Base-by-base conservation (phyloP, 2,329 filamentous ascomycete species). In the Diaporthe helianthi region DNA sequence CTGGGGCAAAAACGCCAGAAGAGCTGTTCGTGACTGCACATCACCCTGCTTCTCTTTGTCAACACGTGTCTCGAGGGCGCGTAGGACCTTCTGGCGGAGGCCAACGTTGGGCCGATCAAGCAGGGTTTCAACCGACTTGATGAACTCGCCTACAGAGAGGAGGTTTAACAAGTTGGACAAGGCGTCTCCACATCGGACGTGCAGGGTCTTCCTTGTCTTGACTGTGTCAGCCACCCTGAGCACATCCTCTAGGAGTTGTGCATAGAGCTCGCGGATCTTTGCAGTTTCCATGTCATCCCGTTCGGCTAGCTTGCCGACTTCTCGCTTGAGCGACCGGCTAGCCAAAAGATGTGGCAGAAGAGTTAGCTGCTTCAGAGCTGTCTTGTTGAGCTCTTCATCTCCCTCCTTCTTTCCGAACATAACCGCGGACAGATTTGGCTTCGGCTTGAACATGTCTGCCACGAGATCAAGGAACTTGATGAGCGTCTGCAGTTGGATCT, bases 141-240 rank as follows among this genome's bases (percentile, higher is more conserved):
- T 89, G 79, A 98, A 96, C 80, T 98, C 93, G 65, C 89, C 86
- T 3, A 95, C 94, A 0, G 94, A 95, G 51, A 97, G 85, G 8
- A 98, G 87, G 72, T 93, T 91, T 63, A 99, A 85, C n/a, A 97
- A 83, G 72, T 92, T 91, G 22, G 92, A 89, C 58, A 98, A 85
- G 1, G 93, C 87, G 68, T 92, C 88, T 47, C 92, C 91, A 75
- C 87, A 90, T 61, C 85, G 84, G 75, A 76, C 81, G 75, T 90
- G 86, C 12, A 91, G 79, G 46, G 78, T 76, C 77, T 88, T 86
- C 74, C 85, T 83, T 33, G 80, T 74, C 78, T 88, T 89, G 71
- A 92, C 81, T 12, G 83, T 85, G 73, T 93, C 90, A 12, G 90
- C 89, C 55, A 97, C 82, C 8, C 84, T 79, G 51, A 93, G 79